Base-by-base conservation (phyloP, 768 basidiomycete species). In the Tubosaeta sp. region DNA sequence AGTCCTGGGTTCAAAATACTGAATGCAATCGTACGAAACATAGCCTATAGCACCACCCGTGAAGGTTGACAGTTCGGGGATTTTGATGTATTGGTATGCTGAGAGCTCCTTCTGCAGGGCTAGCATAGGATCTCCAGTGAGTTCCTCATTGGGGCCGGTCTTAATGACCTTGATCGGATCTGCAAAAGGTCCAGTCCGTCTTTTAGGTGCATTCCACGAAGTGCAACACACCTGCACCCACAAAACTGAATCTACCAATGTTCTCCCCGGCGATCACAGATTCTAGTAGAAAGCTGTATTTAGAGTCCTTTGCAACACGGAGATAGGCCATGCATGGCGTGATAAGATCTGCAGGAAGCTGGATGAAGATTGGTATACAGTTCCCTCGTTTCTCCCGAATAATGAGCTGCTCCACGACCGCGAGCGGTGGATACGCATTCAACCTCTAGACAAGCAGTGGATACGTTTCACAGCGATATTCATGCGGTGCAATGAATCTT, bases 1-100 rank as follows among this genome's bases (percentile, higher is more conserved):
- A 7, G 93, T 94, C 73, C 88, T 92, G 48, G 97, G 94, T 68
- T 99, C 97, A 63, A 99, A 99, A 69, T 97, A 85, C 51, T 89
- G 91, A 51, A 99, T 84, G 69, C 92, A 93, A 68, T 99, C 97
- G 73, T 94, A 99, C 12, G 92, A 83, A 54, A 99, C 92, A 68
- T 97, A 98, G 49, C 97, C 97, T 64, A 98, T 91, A 1, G 95
- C 95, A 42, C 97, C 97, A 43, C 97, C 97, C 42, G 94, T 95
- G 67, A 98, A 97, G 0, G 95, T 95, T 2, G 91, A 86, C 33
- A 95, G 78, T 68, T 95, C 89, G 5, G 93, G 93, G 25, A 97
- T 83, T 67, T 88, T 88, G 70, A 97, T 81, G 66, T 95, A 97
- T 68, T 87, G 79, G 74, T 98, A 91, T 48, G 86, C 74, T 7